Conservation (phyloP, 768 basidiomycete species). For the Rhizopogon vulgaris region DNA sequence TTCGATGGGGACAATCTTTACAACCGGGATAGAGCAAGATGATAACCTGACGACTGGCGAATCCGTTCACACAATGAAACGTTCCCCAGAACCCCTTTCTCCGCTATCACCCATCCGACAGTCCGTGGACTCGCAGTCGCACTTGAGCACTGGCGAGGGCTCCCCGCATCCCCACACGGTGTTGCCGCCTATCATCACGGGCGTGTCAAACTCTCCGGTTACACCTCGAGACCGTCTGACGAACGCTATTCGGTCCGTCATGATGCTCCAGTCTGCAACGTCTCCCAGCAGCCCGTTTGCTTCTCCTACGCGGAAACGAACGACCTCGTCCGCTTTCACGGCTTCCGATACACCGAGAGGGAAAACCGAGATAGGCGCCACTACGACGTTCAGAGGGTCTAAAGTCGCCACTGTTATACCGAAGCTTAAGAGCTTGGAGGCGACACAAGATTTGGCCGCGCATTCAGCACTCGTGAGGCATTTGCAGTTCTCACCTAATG, state of each 20-base stretch:
- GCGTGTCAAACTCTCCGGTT: not conserved
- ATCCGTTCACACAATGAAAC: not conserved
- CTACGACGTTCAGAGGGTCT: slow-evolving; percentile 37
- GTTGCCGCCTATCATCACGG: not conserved
- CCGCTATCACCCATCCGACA: slow-evolving; percentile 3
- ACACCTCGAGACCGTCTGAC: slow-evolving; percentile 21
- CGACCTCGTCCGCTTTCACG: slow-evolving; percentile 25
- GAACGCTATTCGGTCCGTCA: slow-evolving; percentile 33
- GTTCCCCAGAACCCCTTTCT: not conserved
- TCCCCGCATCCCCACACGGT: not conserved
- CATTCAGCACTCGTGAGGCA: slow-evolving; percentile 67
- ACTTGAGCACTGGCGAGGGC: not conserved
- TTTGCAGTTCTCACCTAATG: slow-evolving; percentile 73
- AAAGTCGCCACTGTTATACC: slow-evolving; percentile 53
- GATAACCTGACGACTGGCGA: not conserved
- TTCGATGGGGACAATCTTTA: slow-evolving; percentile 2
- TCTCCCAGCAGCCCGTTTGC: slow-evolving; percentile 3
- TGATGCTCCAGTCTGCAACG: slow-evolving; percentile 26
- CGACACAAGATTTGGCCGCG: slow-evolving; percentile 55
- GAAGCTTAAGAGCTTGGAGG: slow-evolving; percentile 45
- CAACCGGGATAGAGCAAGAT: slow-evolving; percentile 3
- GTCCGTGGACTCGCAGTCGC: not conserved
- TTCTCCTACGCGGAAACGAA: slow-evolving; percentile 28
- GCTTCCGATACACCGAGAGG: not conserved
- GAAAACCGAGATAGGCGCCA: not conserved